Evolutionary conservation across 2,329 filamentous ascomycete genomes (phyloP).

Genomic region (Aureobasidium pullulans): DNA sequence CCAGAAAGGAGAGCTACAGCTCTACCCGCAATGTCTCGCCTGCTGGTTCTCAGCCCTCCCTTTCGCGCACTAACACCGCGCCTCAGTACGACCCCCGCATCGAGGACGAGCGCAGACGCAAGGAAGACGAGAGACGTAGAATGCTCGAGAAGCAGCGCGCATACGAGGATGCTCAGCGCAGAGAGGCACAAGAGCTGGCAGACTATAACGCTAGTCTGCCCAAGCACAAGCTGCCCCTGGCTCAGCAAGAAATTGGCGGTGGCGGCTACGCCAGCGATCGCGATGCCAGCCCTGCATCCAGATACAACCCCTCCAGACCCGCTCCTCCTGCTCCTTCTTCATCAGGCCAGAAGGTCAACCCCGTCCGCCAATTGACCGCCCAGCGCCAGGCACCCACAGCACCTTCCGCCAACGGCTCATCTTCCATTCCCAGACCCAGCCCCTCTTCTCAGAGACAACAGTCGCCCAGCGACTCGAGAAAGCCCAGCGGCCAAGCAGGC

Average conservation of each 20-base stretch:
- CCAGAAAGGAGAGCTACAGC: slow-evolving; percentile 39
- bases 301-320: slow-evolving; percentile 79
- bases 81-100: slow-evolving; percentile 25
- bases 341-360: slow-evolving; percentile 55
- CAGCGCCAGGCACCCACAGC: slow-evolving; percentile 78
- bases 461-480: slow-evolving; percentile 24
- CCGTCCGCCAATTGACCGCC: slow-evolving; percentile 51
- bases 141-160: slow-evolving; percentile 31
- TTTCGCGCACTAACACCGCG: slow-evolving; percentile 22
- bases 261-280: slow-evolving; percentile 38
- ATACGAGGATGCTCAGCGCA: slow-evolving; percentile 38
- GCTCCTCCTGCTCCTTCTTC: slow-evolving; percentile 50
- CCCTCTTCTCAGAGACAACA: slow-evolving; percentile 25
- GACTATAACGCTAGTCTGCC: slow-evolving; percentile 86
- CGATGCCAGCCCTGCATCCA: slow-evolving; percentile 46
- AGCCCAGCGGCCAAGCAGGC: slow-evolving; percentile 20
- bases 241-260: slow-evolving; percentile 83
- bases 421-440: slow-evolving; percentile 9
- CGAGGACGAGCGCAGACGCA: slow-evolving; percentile 32
- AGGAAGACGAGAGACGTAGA: slow-evolving; percentile 33
- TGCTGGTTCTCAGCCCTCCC: slow-evolving; percentile 12
- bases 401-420: slow-evolving; percentile 38
- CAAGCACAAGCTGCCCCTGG: slow-evolving; percentile 69
- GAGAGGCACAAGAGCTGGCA: slow-evolving; percentile 62
- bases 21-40: slow-evolving; percentile 12